Evolutionary conservation across 1,284 basidiomycete species (phyloP), one percentile per base, ranked within the genome.

Genomic region (Leccinum pachyderme): DNA sequence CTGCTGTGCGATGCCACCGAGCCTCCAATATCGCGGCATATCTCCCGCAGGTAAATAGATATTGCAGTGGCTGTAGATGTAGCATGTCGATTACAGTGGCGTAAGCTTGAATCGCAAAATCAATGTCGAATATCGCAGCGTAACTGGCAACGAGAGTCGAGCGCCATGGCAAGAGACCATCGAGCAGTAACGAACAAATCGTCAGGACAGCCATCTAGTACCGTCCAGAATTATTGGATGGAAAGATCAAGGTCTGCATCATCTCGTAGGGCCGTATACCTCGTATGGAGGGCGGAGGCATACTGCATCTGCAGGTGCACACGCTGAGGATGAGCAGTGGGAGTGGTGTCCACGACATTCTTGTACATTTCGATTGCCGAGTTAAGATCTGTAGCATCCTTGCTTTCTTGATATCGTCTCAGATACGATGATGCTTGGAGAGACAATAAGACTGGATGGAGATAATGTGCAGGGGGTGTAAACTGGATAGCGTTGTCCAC

Each of bases 201-300:
- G 6, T n/a, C 47, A n/a, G 63, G 53, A 37, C 58, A 67, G 7
- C 13, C 13, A 13, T 55, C 37, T 7, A 65, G 41, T 9, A 51
- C 51, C 13, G 18, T 25, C 32, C 18, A 49, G 25, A 56, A 56
- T 35, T 56, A 48, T 32, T 45, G 44, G 33, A 70, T 67, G 12
- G 66, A 51, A 27, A 56, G 39, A 22, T 58, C 49, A 2, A 69
- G 49, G n/a, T 67, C 68, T 7, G 13, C 45, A 15, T 55, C 51
- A n/a, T 57, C 54, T 15, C 51, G 18, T 15, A 56, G 27, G 25
- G 31, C 50, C 31, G 31, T 50, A 32, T 50, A 57, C 31, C 55
- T 51, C 11, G 7, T 49, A 8, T 52, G 43, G 49, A 63, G 63
- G 6, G 43, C 29, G 5, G 44, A 56, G 28, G 51, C 61, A 11